A percentile compares a stretch with the other conserved stretches of the same genome.
Evolutionary conservation across 2,329 filamentous ascomycete species (phyloP).

Genomic region (Alternaria sp.): DNA sequence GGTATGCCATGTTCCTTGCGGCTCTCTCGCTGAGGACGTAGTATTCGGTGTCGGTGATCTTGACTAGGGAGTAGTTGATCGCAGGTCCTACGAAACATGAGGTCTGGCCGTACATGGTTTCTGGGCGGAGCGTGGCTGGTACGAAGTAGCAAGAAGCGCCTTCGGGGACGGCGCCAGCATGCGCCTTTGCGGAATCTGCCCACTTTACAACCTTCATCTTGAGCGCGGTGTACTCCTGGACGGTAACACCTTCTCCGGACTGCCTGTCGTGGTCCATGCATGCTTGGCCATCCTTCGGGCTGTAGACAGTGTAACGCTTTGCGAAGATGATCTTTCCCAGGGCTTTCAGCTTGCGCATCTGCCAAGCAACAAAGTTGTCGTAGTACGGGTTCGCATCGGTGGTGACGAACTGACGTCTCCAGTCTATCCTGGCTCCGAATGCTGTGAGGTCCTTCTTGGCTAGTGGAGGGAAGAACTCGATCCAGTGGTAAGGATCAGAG

Average conservation of each 20-base stretch:
- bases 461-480: constrained; percentile 87
- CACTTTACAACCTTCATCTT: constrained; percentile 93
- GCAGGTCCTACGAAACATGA: constrained; percentile 94
- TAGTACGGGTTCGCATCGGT: constrained; percentile 98
- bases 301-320: constrained; percentile 89
- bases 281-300: constrained; percentile 84
- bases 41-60: constrained; percentile 71
- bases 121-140: constrained; percentile 88
- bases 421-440: constrained; percentile 88
- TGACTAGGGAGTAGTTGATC: constrained; percentile 88
- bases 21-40: constrained; percentile 82
- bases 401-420: constrained; percentile 90
- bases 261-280: constrained; percentile 88
- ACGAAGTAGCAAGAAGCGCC: constrained; percentile 86
- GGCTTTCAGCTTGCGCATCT: constrained; percentile 91
- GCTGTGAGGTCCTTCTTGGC: constrained; percentile 80
- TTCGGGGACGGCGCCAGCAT: constrained; percentile 77
- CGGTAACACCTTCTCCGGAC: constrained; percentile 79
- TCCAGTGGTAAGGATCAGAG: constrained; percentile 89
- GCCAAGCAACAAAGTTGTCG: constrained; percentile 94
- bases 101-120: constrained; percentile 99
- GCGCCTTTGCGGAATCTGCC: constrained; percentile 75
- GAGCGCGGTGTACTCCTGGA: constrained; percentile 90
- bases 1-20: constrained; percentile 95
- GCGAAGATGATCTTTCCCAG: constrained; percentile 93